Evolutionary conservation across 306 rosid species (phyloP).

Genomic region (Casuarina equisetifolia): DNA sequence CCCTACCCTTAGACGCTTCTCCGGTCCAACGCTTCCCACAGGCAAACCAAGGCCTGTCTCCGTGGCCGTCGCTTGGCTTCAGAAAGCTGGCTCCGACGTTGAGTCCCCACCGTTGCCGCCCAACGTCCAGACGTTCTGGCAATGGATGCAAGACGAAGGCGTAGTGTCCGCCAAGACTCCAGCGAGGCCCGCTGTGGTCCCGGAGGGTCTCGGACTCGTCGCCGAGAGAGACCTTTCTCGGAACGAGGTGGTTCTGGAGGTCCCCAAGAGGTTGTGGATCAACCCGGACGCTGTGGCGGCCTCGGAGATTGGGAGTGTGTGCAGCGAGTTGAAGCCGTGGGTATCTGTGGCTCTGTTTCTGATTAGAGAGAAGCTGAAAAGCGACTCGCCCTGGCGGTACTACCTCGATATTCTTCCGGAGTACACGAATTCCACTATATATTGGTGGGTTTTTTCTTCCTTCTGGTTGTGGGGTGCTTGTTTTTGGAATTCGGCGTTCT

Average conservation of each 20-base stretch:
- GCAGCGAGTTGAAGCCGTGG: constrained; percentile 88
- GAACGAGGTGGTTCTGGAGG: constrained; percentile 87
- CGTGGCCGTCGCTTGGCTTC: constrained; percentile 25
- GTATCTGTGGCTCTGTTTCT: constrained; percentile 75
- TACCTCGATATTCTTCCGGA: constrained; percentile 71
- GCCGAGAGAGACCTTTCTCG: constrained; percentile 61
- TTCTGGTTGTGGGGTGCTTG: background rate
- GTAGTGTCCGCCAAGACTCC: constrained; percentile 70
- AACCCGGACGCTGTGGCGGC: constrained; percentile 87
- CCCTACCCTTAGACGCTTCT: constrained; percentile 25
- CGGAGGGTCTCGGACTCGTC: constrained; percentile 77
- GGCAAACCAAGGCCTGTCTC: constrained; percentile 30
- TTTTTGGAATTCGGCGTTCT: constrained; percentile 9
- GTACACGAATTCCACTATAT: constrained; percentile 78
- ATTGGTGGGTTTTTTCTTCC: constrained; percentile 70
- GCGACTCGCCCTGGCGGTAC: constrained; percentile 66
- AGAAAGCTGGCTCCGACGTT: constrained; percentile 42
- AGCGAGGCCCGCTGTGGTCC: constrained; percentile 67
- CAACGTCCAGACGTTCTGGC: constrained; percentile 73
- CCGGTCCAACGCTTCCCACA: constrained; percentile 2
- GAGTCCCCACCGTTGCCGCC: constrained; percentile 50
- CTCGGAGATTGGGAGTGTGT: constrained; percentile 76
- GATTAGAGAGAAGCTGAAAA: constrained; percentile 61
- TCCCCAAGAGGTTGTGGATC: constrained; percentile 89
- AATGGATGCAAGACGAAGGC: constrained; percentile 83